These are phyloP conservation scores for Tylopilus sp. DNA, from an alignment of 1,284 basidiomycete species.

Conservation along the genomic window DNA sequence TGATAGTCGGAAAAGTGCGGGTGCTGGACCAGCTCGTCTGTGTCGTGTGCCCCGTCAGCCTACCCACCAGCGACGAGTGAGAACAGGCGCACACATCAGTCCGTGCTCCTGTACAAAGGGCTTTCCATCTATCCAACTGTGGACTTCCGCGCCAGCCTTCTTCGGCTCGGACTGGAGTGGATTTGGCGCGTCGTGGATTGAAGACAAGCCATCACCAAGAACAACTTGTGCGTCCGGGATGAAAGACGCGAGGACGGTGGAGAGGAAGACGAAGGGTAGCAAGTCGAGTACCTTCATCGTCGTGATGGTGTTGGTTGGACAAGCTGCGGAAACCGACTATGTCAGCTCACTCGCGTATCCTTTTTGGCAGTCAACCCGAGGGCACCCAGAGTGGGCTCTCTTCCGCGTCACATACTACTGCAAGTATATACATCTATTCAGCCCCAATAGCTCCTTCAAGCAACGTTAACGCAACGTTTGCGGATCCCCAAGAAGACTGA, in stretches of 20 bases:
- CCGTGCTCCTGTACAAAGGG: constrained; percentile 65
- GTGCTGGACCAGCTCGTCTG: constrained; percentile 75
- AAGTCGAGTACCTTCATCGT: constrained; percentile 28
- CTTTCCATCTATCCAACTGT: constrained; percentile 53
- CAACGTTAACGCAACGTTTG: constrained; percentile 51
- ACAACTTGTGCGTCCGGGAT: constrained; percentile 35
- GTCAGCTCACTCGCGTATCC: background rate
- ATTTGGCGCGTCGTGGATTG: constrained; percentile 26
- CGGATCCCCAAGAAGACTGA: constrained; percentile 73
- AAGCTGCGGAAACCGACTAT: background rate
- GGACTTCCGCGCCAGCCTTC: constrained; percentile 42
- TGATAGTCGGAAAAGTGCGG: constrained; percentile 67
- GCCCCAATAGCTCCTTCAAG: constrained; percentile 42
- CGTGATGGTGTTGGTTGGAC: constrained; percentile 2
- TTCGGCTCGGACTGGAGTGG: constrained; percentile 44
- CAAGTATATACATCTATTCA: too few species aligned
- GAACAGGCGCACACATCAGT: constrained; percentile 49
- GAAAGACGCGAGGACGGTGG: constrained; percentile 28
- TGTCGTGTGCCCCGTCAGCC: constrained; percentile 8
- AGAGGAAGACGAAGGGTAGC: constrained; percentile 26
- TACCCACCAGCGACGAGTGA: background rate
- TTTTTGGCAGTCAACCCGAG: background rate
- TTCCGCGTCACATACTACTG: too few species aligned
- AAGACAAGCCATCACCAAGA: constrained; percentile 37
- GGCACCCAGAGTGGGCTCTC: too few species aligned